A percentile compares a stretch with the other conserved stretches of the same genome.
phyloP scores from a whole-genome alignment of 1,284 basidiomycete species.

The Veloporphyrellus conicus region DNA sequence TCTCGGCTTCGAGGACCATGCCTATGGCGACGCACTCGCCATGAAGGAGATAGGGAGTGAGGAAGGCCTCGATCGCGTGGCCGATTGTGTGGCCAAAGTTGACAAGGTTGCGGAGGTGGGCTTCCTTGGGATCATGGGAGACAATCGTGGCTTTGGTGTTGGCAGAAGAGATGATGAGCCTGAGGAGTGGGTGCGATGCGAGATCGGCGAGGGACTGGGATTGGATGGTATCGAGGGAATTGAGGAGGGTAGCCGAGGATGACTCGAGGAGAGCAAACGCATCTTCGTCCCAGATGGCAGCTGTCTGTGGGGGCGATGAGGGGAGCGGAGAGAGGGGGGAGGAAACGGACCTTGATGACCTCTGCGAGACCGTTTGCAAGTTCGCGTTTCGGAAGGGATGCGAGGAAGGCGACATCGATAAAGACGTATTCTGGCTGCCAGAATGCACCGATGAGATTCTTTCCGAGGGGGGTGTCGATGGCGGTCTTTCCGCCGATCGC shows the following conservation, averaged over 20 bases:
- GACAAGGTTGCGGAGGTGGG: slow-evolving; percentile 91
- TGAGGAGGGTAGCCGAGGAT: slow-evolving; percentile 63
- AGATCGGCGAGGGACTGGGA: slow-evolving; percentile 67
- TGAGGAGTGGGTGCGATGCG: slow-evolving; percentile 72
- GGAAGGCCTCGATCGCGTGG: slow-evolving; percentile 91
- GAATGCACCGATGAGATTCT: slow-evolving; percentile 98
- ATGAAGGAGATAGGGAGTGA: slow-evolving; percentile 88
- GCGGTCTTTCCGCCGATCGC: slow-evolving; percentile 98
- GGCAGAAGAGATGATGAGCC: slow-evolving; percentile 83
- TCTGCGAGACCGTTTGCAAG: slow-evolving; percentile 99
- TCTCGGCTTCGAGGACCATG: slow-evolving; percentile 91
- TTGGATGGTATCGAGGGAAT: slow-evolving; percentile 59
- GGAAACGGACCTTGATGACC: slow-evolving; percentile 76
- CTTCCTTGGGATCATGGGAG: slow-evolving; percentile 91
- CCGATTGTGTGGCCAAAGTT: slow-evolving; percentile 97
- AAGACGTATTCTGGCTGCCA: slow-evolving; percentile 98
- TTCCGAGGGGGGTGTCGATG: slow-evolving; percentile 94
- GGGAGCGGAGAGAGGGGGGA: neutral
- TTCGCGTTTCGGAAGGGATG: slow-evolving; percentile 88
- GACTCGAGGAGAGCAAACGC: slow-evolving; percentile 87
- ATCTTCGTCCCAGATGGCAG: slow-evolving; percentile 89
- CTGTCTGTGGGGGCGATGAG: slow-evolving; percentile 62
- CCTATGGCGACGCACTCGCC: slow-evolving; percentile 92
- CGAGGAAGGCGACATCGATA: slow-evolving; percentile 94
- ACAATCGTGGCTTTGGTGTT: slow-evolving; percentile 94